phyloP scores from a whole-genome alignment of 2,329 filamentous ascomycete species.

The Aspergillus tanneri region DNA sequence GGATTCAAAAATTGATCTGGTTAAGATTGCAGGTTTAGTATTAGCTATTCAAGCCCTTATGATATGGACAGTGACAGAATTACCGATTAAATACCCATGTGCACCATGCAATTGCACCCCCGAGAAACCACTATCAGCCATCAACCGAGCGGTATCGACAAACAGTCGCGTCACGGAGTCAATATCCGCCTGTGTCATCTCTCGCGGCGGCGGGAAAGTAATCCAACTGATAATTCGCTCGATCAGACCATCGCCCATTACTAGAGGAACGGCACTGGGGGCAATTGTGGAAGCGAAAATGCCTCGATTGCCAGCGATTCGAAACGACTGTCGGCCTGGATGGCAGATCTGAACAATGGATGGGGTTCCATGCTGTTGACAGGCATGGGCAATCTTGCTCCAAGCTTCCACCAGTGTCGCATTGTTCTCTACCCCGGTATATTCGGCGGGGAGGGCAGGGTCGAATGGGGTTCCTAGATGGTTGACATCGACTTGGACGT shows the following conservation, averaged over 20 bases:
- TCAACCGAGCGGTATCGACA: constrained; percentile 52
- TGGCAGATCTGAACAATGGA: constrained; percentile 48
- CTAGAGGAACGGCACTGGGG: constrained; percentile 43
- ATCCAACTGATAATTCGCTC: constrained; percentile 33
- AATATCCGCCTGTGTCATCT: constrained; percentile 57
- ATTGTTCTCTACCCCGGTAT: constrained; percentile 23
- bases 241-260: constrained; percentile 39
- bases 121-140: constrained; percentile 52
- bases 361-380: constrained; percentile 42
- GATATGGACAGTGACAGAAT: neutral
- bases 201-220: constrained; percentile 53
- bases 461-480: constrained; percentile 39
- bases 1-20: constrained; percentile 41
- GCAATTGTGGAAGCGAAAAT: constrained; percentile 34
- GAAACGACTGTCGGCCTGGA: constrained; percentile 46
- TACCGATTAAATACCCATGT: constrained; percentile 51
- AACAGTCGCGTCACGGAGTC: constrained; percentile 54
- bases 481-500: constrained; percentile 47
- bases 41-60: neutral
- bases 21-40: neutral
- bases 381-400: constrained; percentile 30
- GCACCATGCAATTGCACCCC: constrained; percentile 56
- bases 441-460: constrained; percentile 28
- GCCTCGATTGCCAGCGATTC: constrained; percentile 40
- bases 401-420: constrained; percentile 23